Evolutionary conservation across 108 stramenopile genomes (phyloP).

Genomic region (Fistulifera pelliculosa): DNA sequence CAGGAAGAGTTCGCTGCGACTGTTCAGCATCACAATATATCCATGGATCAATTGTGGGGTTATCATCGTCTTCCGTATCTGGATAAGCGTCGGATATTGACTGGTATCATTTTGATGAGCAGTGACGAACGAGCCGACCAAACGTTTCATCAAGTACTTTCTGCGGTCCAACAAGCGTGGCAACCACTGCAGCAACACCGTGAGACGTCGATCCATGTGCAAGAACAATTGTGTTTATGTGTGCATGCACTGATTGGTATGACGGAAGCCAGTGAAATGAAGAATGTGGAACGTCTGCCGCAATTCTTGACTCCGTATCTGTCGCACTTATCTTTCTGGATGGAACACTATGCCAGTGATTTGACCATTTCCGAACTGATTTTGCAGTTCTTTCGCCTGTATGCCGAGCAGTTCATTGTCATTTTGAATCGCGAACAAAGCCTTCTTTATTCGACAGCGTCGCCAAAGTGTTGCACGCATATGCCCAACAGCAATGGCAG

Average conservation of each 20-base stretch:
- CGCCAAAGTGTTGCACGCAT: conserved; percentile 55
- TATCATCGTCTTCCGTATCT: conserved; percentile 67
- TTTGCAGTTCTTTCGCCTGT: conserved; percentile 64
- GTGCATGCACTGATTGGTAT: conserved; percentile 65
- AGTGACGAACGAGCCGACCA: conserved; percentile 56
- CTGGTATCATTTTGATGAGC: conserved; percentile 42
- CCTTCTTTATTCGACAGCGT: conserved; percentile 54
- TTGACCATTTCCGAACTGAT: conserved; percentile 66
- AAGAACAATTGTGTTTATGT: conserved; percentile 68
- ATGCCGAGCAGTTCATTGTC: conserved; percentile 73
- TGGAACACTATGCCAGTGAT: conserved; percentile 66
- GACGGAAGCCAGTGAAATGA: conserved; percentile 68
- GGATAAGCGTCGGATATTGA: conserved; percentile 53
- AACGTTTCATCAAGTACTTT: conserved; percentile 33
- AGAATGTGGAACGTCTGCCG: conserved; percentile 58
- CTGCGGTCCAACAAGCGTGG: conserved; percentile 23
- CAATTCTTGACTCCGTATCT: conserved; percentile 66
- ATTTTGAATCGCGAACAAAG: conserved; percentile 56
- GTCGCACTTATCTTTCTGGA: conserved; percentile 62
- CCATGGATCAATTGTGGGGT: conserved; percentile 38
- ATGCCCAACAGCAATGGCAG: conserved; percentile 53
- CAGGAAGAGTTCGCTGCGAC: conserved; percentile 33
- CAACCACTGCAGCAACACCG: conserved; percentile 16
- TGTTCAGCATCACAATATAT: conserved; percentile 4
- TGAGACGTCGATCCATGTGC: conserved; percentile 37